These are phyloP conservation scores for Picea abies DNA, from an alignment of 83 land plant genomes.

Conservation along the genomic window DNA sequence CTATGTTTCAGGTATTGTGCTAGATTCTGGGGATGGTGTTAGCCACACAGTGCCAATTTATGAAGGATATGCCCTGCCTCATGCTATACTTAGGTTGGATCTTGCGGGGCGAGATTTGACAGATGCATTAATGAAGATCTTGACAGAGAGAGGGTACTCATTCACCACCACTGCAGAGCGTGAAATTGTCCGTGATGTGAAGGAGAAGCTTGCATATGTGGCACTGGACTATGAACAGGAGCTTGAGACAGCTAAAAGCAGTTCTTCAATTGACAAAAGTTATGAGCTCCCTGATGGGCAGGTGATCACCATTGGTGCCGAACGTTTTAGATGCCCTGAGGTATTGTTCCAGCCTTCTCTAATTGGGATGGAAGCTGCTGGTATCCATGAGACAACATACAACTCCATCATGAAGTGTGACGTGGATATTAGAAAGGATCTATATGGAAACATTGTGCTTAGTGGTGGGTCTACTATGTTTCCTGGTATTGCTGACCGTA, in stretches of 20 bases:
- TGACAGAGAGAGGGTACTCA: constrained; percentile 62
- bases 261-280: constrained; percentile 57
- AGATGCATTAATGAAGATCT: constrained; percentile 41
- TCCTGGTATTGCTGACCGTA: constrained; percentile 68
- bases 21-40: constrained; percentile 55
- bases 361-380: constrained; percentile 70
- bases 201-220: constrained; percentile 25
- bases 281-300: constrained; percentile 77
- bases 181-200: constrained; percentile 30
- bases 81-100: constrained; percentile 55
- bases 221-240: constrained; percentile 35
- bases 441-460: constrained; percentile 66
- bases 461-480: constrained; percentile 78
- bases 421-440: constrained; percentile 66
- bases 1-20: constrained; percentile 41
- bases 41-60: constrained; percentile 48
- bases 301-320: constrained; percentile 72
- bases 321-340: constrained; percentile 68
- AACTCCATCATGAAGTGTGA: constrained; percentile 80
- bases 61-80: constrained; percentile 55
- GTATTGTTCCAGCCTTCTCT: constrained; percentile 63
- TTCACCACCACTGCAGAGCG: constrained; percentile 64
- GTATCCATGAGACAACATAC: constrained; percentile 67
- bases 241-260: constrained; percentile 41
- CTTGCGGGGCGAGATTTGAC: constrained; percentile 42